These are phyloP conservation scores for Quercus lobata DNA, from an alignment of 331 rosid genomes.

Conservation along the genomic window DNA sequence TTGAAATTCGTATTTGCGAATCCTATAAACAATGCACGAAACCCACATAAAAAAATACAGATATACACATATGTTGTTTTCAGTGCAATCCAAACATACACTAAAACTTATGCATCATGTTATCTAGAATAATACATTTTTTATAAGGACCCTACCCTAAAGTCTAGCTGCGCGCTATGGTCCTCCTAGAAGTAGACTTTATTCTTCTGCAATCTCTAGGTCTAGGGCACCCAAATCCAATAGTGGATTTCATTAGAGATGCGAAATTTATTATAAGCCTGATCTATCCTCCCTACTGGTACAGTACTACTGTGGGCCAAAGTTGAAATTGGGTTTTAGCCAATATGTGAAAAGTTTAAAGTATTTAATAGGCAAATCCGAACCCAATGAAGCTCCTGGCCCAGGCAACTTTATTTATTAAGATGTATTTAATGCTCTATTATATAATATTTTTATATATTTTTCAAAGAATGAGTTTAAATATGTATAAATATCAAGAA, in stretches of 20 bases:
- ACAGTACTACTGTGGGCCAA: neutral
- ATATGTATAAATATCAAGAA: too few relatives aligned
- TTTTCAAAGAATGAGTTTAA: too few relatives aligned
- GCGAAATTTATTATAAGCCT: neutral
- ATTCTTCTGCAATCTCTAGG: neutral
- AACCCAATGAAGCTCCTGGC: neutral
- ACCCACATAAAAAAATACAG: accelerated
- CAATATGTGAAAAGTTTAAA: neutral
- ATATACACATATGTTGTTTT: accelerated
- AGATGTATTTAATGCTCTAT: too few relatives aligned
- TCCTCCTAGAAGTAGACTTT: neutral
- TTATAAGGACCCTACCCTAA: neutral
- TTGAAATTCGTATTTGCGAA: accelerated
- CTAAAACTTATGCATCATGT: neutral
- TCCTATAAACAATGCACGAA: too few relatives aligned
- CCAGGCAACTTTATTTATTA: neutral
- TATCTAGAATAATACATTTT: neutral
- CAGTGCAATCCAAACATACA: too few relatives aligned
- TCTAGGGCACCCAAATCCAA: neutral
- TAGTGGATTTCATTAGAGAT: neutral
- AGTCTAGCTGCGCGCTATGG: neutral
- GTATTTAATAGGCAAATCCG: neutral
- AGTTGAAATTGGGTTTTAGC: neutral
- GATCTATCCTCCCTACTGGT: neutral
- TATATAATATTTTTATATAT: too few relatives aligned